Evolutionary conservation across 192 early-diverging fungal species (phyloP).

Genomic region (Chytriomyces confervae): DNA sequence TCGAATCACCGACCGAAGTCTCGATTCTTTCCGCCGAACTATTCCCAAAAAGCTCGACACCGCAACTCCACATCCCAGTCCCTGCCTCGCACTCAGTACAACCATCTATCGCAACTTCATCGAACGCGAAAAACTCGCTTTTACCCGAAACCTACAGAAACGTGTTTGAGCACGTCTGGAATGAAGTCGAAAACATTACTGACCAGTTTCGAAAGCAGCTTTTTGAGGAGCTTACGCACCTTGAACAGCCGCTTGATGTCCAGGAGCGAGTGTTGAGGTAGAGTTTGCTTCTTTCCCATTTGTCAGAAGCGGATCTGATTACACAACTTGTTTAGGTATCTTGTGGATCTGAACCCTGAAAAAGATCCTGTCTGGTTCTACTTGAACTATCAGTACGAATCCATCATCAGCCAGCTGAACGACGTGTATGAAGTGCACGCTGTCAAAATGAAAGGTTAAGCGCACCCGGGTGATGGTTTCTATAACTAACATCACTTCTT

Average conservation of each 20-base stretch:
- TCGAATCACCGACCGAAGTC: background rate
- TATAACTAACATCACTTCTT: background rate
- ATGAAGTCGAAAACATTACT: constrained; percentile 85
- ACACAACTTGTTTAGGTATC: constrained; percentile 48
- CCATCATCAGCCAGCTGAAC: constrained; percentile 79
- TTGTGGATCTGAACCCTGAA: constrained; percentile 79
- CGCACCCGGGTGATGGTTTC: background rate
- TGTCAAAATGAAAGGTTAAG: constrained; percentile 39
- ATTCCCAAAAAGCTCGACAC: background rate
- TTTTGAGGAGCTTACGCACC: constrained; percentile 75
- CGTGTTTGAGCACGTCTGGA: constrained; percentile 96
- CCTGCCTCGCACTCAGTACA: too few relatives aligned
- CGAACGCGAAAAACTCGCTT: constrained; percentile 38
- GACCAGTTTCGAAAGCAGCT: constrained; percentile 73
- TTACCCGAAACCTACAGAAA: constrained; percentile 59
- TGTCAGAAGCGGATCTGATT: too few relatives aligned
- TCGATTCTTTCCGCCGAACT: background rate
- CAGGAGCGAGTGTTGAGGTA: constrained; percentile 89
- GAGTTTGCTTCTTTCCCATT: background rate
- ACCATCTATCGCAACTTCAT: background rate
- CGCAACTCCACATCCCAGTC: background rate
- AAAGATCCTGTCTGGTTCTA: constrained; percentile 89
- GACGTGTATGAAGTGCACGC: constrained; percentile 65
- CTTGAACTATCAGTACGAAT: constrained; percentile 85
- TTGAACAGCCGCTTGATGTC: constrained; percentile 79